phyloP scores from a whole-genome alignment of 2,329 filamentous ascomycete genomes.

The Colletotrichum costaricense region DNA sequence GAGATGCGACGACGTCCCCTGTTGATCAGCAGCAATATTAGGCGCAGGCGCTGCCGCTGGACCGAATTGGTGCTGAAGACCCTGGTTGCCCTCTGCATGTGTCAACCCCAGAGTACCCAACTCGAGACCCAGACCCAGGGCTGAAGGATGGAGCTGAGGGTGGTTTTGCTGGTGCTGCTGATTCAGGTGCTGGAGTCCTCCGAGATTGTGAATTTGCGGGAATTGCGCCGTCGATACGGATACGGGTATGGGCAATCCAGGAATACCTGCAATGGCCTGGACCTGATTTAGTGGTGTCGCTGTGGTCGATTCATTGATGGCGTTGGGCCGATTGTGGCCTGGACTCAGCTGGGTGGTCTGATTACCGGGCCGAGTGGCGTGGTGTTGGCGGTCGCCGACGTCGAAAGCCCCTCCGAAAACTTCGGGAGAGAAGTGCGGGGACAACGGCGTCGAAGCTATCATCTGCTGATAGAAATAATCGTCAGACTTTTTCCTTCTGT shows the following conservation, averaged over 20 bases:
- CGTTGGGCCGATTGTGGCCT: conserved; percentile 22
- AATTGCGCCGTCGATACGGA: conserved; percentile 5
- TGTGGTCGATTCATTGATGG: conserved; percentile 7
- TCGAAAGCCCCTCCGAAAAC: conserved; percentile 28
- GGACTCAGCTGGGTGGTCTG: conserved; percentile 23
- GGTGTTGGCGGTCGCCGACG: conserved; percentile 25
- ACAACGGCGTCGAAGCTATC: conserved; percentile 30
- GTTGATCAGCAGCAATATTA: conserved; percentile 20
- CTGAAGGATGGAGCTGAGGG: conserved; percentile 12
- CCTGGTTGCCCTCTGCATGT: conserved; percentile 21
- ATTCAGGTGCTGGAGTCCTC: background rate
- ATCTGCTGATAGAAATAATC: conserved; percentile 35
- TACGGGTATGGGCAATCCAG: background rate
- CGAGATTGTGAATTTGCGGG: background rate
- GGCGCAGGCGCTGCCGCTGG: background rate
- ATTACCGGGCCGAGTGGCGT: conserved; percentile 32
- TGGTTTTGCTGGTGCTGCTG: conserved; percentile 12
- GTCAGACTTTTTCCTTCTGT: conserved; percentile 22
- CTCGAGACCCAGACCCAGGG: conserved; percentile 3
- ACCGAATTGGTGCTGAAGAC: conserved; percentile 13
- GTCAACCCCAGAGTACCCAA: conserved; percentile 6
- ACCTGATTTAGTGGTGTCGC: background rate
- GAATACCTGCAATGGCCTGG: conserved; percentile 1
- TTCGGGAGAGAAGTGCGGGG: conserved; percentile 29
- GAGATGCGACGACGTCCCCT: conserved; percentile 10